These are phyloP conservation scores for Ustilago loliicola DNA, from an alignment of 1,284 basidiomycete species.

Conservation along the genomic window DNA sequence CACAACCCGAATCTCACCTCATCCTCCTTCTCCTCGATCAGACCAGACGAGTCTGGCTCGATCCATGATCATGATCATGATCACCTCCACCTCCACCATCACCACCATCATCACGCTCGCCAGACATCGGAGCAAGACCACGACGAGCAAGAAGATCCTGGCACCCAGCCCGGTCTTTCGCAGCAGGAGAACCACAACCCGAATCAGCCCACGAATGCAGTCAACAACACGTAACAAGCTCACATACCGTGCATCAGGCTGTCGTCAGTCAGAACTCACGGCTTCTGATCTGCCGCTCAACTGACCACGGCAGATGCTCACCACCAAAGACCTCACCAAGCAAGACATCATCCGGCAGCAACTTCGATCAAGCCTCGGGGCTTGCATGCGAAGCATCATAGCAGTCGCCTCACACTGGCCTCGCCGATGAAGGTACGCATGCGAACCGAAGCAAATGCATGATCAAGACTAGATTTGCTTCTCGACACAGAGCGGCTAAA, in stretches of 20 bases:
- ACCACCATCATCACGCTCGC: slow-evolving; percentile 17
- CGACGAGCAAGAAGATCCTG: slow-evolving; percentile 37
- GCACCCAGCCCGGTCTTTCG: slow-evolving; percentile 42
- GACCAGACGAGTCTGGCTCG: slow-evolving; percentile 43
- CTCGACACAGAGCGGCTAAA: slow-evolving; percentile 7
- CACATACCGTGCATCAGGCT: too few species aligned
- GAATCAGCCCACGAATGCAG: slow-evolving; percentile 27
- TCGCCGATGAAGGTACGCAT: too few species aligned
- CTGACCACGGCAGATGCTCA: background rate
- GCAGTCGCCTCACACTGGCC: too few species aligned
- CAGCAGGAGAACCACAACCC: slow-evolving; percentile 58
- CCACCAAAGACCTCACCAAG: too few species aligned
- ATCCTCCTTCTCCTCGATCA: slow-evolving; percentile 41
- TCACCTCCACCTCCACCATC: slow-evolving; percentile 23
- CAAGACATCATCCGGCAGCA: background rate
- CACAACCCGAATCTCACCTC: slow-evolving; percentile 46
- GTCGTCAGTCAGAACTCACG: too few species aligned
- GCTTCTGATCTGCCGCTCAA: too few species aligned
- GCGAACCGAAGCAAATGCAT: too few species aligned
- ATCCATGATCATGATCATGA: slow-evolving; percentile 37
- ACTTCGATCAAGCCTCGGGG: too few species aligned
- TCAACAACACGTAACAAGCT: slow-evolving; percentile 18
- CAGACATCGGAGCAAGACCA: slow-evolving; percentile 8
- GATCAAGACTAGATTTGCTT: too few species aligned
- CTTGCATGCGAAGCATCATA: too few species aligned